Evolutionary conservation across 2,329 filamentous ascomycete species (phyloP).

Genomic region (Zymoseptoria pseudotritici): DNA sequence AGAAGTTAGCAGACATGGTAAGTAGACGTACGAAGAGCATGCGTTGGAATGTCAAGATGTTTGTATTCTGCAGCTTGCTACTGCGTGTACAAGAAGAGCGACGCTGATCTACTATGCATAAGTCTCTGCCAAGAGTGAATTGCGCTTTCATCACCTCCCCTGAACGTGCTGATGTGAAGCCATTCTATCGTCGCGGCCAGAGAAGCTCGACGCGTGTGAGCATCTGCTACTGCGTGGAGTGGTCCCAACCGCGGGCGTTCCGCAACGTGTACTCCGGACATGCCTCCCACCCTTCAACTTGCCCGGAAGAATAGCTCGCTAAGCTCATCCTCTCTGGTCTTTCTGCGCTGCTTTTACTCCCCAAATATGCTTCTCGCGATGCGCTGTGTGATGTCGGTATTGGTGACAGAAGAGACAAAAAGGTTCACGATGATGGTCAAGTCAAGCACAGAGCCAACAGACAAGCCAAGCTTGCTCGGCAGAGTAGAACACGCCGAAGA

Average conservation of each 20-base stretch:
- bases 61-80: neutral
- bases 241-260: no score
- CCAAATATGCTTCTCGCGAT: neutral
- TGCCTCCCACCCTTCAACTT: neutral
- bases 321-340: neutral
- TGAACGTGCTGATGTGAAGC: neutral
- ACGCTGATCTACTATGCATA: neutral
- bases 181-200: neutral
- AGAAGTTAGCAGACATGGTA: neutral
- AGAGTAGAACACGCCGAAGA: neutral
- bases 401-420: neutral
- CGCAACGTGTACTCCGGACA: neutral
- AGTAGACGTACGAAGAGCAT: no score
- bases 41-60: neutral
- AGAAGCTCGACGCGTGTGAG: neutral
- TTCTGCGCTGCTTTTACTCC: neutral
- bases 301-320: neutral
- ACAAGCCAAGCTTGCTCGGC: neutral
- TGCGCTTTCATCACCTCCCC: neutral
- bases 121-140: neutral
- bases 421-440: neutral
- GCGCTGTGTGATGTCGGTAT: neutral
- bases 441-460: neutral
- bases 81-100: neutral
- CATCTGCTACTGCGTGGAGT: neutral